Conservation (phyloP, 2,329 filamentous ascomycete genomes). For the Fusarium haematococcum region DNA sequence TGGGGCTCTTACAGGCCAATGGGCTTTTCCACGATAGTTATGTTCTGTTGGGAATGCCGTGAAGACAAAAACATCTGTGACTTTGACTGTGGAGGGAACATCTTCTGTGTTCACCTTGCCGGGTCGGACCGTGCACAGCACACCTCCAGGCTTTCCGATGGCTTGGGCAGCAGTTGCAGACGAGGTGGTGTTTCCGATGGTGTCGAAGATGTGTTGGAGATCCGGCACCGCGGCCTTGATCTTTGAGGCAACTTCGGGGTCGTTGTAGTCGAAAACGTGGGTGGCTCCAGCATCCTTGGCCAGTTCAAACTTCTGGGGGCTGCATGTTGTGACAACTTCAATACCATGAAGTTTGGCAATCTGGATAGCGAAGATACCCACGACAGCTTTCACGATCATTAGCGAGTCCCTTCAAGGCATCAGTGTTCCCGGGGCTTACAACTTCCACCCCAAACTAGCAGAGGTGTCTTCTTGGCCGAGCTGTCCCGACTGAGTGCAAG, state of each 20-base stretch:
- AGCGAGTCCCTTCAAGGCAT: background rate
- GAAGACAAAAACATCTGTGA: slow-evolving; percentile 58
- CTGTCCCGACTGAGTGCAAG: slow-evolving; percentile 43
- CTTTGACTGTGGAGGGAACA: slow-evolving; percentile 46
- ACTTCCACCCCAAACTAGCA: slow-evolving; percentile 57
- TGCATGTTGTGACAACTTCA: slow-evolving; percentile 51
- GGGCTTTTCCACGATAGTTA: slow-evolving; percentile 45
- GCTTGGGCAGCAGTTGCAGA: slow-evolving; percentile 48
- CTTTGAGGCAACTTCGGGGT: slow-evolving; percentile 48
- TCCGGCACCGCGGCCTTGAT: slow-evolving; percentile 47
- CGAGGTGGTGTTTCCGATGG: slow-evolving; percentile 52
- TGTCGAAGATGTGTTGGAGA: slow-evolving; percentile 54
- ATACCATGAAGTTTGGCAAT: slow-evolving; percentile 47
- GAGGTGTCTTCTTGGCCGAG: background rate
- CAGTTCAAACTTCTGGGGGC: slow-evolving; percentile 45
- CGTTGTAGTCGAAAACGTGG: slow-evolving; percentile 55
- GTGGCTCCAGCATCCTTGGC: slow-evolving; percentile 47
- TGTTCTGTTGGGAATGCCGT: slow-evolving; percentile 57
- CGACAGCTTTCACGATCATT: slow-evolving; percentile 1
- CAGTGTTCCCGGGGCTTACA: slow-evolving; percentile 27
- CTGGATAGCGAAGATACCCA: slow-evolving; percentile 45
- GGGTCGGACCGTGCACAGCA: slow-evolving; percentile 56
- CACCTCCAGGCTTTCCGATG: slow-evolving; percentile 35
- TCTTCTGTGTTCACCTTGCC: slow-evolving; percentile 54
- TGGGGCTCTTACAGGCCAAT: slow-evolving; percentile 52